Evolutionary conservation across 2,329 filamentous ascomycete genomes (phyloP), one percentile per base, ranked within the genome.

Genomic region (Botryosphaeria agaves): DNA sequence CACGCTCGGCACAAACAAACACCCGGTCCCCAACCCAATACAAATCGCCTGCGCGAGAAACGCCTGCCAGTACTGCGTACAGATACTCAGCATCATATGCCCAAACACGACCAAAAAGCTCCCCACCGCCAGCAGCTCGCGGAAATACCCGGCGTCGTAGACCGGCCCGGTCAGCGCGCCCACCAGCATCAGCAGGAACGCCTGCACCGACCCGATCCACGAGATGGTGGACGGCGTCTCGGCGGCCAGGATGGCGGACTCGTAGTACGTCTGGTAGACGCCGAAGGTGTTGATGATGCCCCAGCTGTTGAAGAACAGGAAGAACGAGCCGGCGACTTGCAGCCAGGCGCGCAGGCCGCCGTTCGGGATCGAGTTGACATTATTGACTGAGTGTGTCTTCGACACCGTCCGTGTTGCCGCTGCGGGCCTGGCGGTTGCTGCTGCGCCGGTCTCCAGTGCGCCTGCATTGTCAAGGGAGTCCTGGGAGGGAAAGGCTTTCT

Each of bases 41-140:
- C 57, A 60, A 29, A 66, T 49, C 0, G 52, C 62, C 37, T 66
- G 62, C 1, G 60, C 52, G 11, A 66, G 55, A 5, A 66, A 46
- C 7, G 64, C 53, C 36, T 66, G 60, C 50, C 55, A 65, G 51
- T 61, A 66, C 27, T 48, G 37, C 3, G 43, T 49, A 34, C 59
- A 61, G 5, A 65, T 46, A 24, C 53, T 58, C 2, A 64, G 45
- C 60, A 64, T 64, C 60, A 65, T 64, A 29, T 60, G 53, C 4
- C 62, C 62, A 20, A 64, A 50, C 3, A 64, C 57, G 5, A 62
- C 44, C 26, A 64, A 35, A 34, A 63, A 45, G 7, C 52, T 49
- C 29, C 62, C 62, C 4, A 46, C 41, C 6, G 55, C 20, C 9
- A 65, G 44, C 0, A 65, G 47, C 14, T 41, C 33, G 17, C 55